A percentile compares a stretch with the other conserved stretches of the same genome.
These are phyloP conservation scores for Neurospora terricola DNA, from an alignment of 495 filamentous ascomycete species.

Conservation along the genomic window DNA sequence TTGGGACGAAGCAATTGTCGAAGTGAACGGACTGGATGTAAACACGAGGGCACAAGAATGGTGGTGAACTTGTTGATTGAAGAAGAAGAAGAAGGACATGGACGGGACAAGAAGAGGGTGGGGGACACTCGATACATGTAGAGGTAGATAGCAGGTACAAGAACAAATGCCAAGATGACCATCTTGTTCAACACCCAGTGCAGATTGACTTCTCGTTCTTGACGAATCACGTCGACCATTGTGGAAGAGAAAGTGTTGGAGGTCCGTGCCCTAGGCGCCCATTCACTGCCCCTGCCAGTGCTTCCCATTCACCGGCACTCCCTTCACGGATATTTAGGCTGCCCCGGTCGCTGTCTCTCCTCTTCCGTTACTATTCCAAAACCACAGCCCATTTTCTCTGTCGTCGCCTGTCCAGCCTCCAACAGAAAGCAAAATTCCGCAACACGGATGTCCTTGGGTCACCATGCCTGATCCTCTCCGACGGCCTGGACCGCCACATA, in stretches of 20 bases:
- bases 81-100: neutral
- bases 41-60: neutral
- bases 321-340: neutral
- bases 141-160: neutral
- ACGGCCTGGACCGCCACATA: neutral
- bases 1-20: neutral
- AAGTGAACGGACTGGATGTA: neutral
- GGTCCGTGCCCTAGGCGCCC: neutral
- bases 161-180: neutral
- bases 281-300: neutral
- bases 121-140: neutral
- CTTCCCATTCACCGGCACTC: neutral
- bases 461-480: neutral
- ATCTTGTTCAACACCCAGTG: neutral
- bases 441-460: too few relatives aligned
- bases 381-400: neutral
- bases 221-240: neutral
- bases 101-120: neutral
- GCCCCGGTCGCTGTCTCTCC: rapidly evolving
- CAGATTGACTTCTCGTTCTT: neutral
- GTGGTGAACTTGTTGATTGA: neutral
- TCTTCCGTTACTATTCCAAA: neutral
- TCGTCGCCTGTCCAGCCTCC: neutral
- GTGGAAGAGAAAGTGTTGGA: neutral
- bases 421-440: neutral